Evolutionary conservation across 192 early-diverging fungal species (phyloP), one percentile per base, ranked within the genome.

Genomic region (Coemansia javaensis): DNA sequence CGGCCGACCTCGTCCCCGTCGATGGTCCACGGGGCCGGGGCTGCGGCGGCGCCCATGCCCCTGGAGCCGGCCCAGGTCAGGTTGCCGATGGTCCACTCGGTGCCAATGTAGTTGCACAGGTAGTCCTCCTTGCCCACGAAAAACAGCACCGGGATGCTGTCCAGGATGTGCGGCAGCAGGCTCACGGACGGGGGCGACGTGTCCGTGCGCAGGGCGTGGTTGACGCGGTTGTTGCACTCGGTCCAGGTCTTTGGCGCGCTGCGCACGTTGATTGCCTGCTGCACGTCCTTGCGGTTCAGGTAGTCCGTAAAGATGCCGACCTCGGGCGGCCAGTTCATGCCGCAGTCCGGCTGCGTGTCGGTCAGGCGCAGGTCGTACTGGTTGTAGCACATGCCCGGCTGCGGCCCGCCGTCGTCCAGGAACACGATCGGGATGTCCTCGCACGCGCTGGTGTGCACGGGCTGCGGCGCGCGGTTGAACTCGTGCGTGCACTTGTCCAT

Each of bases 61-160:
- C 41, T 53, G 13, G 34, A 40, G 5, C 82, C 84, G 5, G 61
- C 63, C 84, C 87, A 85, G n/a, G 66, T 59, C 67, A 86, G 24
- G 13, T 75, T 67, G 20, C 63, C 75, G 14, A 87, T 70, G 58
- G 84, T 77, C 53, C 66, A 72, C 33, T 80, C 73, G 22, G 79
- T 72, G 23, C 87, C 85, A 32, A 81, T 51, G 47, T 78, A 71
- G 62, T 90, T 90, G 59, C 87, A 90, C 36, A 90, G 70, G 14
- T 83, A 66, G 53, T 90, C 87, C 53, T 73, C 56, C 33, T 85
- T 77, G 13, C 87, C 87, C 39, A 78, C 75, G 63, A 85, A 83
- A 1, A 85, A 50, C 24, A 82, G 43, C 21, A 88, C 62, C 5
- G 61, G 61, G 0, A 85, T 39, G 3, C 72, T 43, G 7, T 58